Evolutionary conservation across 2,329 filamentous ascomycete species (phyloP).

Genomic region (Ascochyta clinopodiicola): DNA sequence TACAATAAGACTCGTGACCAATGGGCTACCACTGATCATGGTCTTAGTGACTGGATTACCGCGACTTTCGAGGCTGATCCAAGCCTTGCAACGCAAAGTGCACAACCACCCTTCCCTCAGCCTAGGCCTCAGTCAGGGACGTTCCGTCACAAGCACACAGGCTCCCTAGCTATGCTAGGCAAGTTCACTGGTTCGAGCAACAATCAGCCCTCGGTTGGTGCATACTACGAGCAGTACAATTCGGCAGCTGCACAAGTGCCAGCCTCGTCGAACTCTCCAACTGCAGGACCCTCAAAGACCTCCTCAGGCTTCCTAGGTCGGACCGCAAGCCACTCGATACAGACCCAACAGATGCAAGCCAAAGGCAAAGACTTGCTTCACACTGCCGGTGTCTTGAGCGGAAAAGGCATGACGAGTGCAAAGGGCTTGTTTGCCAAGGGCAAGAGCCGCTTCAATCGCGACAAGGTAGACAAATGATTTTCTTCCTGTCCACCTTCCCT

Average conservation of each 20-base stretch:
- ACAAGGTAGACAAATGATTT: conserved; percentile 87
- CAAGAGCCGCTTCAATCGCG: conserved; percentile 77
- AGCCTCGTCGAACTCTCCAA: conserved; percentile 31
- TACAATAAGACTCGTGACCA: conserved; percentile 75
- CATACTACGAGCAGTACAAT: conserved; percentile 26
- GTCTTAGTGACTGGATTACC: conserved; percentile 68
- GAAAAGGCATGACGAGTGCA: conserved; percentile 77
- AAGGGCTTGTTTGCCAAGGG: conserved; percentile 92
- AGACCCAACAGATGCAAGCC: conserved; percentile 63
- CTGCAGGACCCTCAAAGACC: conserved; percentile 25
- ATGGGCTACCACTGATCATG: conserved; percentile 75
- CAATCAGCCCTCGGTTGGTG: conserved; percentile 21
- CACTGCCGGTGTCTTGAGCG: conserved; percentile 74
- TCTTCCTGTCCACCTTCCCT: conserved; percentile 35
- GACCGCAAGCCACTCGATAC: conserved; percentile 30
- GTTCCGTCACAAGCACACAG: conserved; percentile 44
- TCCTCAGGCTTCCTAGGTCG: conserved; percentile 26
- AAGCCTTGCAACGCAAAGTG: conserved; percentile 53
- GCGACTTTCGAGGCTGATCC: conserved; percentile 58
- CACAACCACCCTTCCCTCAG: conserved; percentile 16
- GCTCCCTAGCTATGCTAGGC: conserved; percentile 47
- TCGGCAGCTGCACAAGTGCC: conserved; percentile 38
- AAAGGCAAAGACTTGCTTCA: conserved; percentile 91
- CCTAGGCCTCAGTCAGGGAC: conserved; percentile 37
- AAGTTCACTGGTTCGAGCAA: conserved; percentile 38